Evolutionary conservation across 495 filamentous ascomycete genomes (phyloP).

Genomic region (Penicillium pancosmium): DNA sequence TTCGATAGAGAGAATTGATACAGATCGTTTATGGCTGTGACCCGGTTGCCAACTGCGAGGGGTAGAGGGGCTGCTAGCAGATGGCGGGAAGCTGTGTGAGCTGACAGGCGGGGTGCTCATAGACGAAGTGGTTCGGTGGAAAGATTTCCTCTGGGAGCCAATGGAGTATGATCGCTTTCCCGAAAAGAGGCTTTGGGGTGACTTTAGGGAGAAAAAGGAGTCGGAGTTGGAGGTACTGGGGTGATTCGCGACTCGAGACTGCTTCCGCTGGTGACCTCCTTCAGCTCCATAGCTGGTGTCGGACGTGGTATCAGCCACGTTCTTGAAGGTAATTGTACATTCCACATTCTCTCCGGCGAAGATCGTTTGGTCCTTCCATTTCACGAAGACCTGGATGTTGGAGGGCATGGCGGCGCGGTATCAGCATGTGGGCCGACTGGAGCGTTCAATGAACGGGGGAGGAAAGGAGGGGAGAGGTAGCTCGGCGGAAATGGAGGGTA

Average conservation of each 20-base stretch:
- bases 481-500: constrained; percentile 12
- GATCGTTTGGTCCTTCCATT: constrained; percentile 87
- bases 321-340: constrained; percentile 95
- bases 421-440: constrained; percentile 40
- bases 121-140: constrained; percentile 49
- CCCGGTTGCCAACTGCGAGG: constrained; percentile 39
- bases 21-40: constrained; percentile 71
- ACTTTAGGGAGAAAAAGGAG: constrained; percentile 46
- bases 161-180: constrained; percentile 42
- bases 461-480: constrained; percentile 17
- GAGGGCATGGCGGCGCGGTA: constrained; percentile 48
- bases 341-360: constrained; percentile 94
- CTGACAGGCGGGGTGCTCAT: constrained; percentile 44
- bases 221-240: constrained; percentile 43
- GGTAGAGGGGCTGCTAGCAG: constrained; percentile 35
- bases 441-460: constrained; percentile 6
- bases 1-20: constrained; percentile 94
- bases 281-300: constrained; percentile 38
- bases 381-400: constrained; percentile 91
- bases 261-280: constrained; percentile 46
- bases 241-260: constrained; percentile 42
- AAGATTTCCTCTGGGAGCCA: constrained; percentile 37
- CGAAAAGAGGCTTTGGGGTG: constrained; percentile 43
- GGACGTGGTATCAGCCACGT: constrained; percentile 59
- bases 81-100: constrained; percentile 52